These are phyloP conservation scores for Solanum etuberosum DNA, from an alignment of 257 asterid species.

Conservation along the genomic window DNA sequence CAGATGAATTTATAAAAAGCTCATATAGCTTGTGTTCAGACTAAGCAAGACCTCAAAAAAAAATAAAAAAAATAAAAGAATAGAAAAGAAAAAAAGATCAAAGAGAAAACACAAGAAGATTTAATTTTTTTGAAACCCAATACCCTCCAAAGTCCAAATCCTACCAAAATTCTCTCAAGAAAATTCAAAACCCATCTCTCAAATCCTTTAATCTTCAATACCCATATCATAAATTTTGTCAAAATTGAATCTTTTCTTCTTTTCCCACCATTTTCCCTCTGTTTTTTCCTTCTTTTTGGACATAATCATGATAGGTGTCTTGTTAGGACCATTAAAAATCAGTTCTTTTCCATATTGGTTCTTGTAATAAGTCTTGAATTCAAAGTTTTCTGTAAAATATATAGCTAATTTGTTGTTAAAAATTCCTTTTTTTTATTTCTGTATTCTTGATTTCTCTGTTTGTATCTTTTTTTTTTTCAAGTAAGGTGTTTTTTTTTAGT, in stretches of 20 bases:
- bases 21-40: not conserved
- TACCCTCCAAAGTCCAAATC: not conserved
- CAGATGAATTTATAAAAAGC: conserved; percentile 7
- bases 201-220: conserved; percentile 8
- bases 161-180: conserved; percentile 1
- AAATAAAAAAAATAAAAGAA: not conserved
- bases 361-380: not conserved
- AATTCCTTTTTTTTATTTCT: not conserved
- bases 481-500: not conserved
- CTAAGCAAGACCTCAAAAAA: not conserved
- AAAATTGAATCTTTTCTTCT: not conserved
- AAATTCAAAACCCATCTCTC: conserved; percentile 11
- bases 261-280: not conserved
- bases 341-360: not conserved
- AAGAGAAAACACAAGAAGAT: not conserved
- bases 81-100: not conserved
- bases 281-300: not conserved
- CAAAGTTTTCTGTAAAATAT: not conserved
- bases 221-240: conserved; percentile 5
- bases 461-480: not conserved
- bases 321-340: not conserved
- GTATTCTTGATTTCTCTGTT: not conserved
- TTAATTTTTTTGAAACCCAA: conserved; percentile 16
- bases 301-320: not conserved
- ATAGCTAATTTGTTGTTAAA: not conserved